Percentiles rank a stretch among this genome's conserved stretches.
These are phyloP conservation scores for Verticillium longisporum DNA, from an alignment of 2,329 filamentous ascomycete species.

Conservation along the genomic window DNA sequence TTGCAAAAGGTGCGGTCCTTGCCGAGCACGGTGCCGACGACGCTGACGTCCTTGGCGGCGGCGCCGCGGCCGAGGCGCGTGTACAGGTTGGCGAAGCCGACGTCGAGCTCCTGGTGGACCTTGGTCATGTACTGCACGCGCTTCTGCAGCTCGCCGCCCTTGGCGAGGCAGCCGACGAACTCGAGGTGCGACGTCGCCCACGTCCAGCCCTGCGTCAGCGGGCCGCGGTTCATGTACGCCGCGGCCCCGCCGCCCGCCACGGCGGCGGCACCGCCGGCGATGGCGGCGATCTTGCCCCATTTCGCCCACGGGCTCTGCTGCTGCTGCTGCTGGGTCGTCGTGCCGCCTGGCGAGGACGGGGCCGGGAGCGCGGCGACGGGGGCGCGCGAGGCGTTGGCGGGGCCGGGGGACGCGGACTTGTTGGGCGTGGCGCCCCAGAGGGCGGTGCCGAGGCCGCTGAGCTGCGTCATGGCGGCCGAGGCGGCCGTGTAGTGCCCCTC, in stretches of 20 bases:
- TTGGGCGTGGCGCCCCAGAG: conserved; percentile 53
- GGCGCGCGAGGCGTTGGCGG: conserved; percentile 14
- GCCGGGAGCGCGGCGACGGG: conserved; percentile 26
- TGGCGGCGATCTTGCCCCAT: conserved; percentile 82
- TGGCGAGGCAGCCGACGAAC: conserved; percentile 84
- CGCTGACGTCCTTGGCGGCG: conserved; percentile 39
- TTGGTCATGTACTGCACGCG: conserved; percentile 64
- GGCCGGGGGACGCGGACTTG: conserved; percentile 14
- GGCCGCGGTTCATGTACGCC: conserved; percentile 78
- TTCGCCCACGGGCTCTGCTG: conserved; percentile 53
- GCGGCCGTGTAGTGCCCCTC: conserved; percentile 77
- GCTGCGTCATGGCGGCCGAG: conserved; percentile 61
- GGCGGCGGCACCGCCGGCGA: conserved; percentile 76
- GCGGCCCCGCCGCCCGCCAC: conserved; percentile 77
- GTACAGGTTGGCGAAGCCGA: conserved; percentile 84
- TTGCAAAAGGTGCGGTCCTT: conserved; percentile 84
- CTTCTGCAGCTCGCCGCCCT: conserved; percentile 72
- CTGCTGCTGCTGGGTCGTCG: conserved; percentile 27
- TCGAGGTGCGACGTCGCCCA: conserved; percentile 90
- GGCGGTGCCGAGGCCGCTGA: conserved; percentile 58
- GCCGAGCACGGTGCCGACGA: conserved; percentile 55
- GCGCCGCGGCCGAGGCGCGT: conserved; percentile 72
- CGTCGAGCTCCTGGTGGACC: conserved; percentile 55
- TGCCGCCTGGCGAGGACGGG: conserved; percentile 21
- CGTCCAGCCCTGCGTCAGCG: conserved; percentile 65